These are phyloP conservation scores for Nothophaeocryptopus gaeumannii DNA, from an alignment of 2,329 filamentous ascomycete species.

Conservation along the genomic window DNA sequence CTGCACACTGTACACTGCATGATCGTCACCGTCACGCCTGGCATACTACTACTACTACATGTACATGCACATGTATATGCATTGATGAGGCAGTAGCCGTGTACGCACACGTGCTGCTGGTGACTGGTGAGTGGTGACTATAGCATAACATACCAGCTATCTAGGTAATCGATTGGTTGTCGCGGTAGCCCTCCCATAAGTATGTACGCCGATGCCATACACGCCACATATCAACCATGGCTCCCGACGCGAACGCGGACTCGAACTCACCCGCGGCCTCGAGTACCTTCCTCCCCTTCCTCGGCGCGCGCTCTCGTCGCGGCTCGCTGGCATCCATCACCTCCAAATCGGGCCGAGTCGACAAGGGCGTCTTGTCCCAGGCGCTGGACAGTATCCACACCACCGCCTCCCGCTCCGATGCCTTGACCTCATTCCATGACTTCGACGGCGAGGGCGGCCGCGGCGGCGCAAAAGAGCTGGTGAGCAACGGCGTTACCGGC, in stretches of 20 bases:
- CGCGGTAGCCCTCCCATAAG: too few relatives aligned
- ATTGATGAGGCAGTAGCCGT: too few relatives aligned
- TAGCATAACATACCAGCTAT: too few relatives aligned
- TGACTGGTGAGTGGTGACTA: too few relatives aligned
- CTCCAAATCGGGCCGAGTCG: slow-evolving; percentile 42
- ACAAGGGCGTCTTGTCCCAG: slow-evolving; percentile 72
- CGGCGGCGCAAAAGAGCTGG: slow-evolving; percentile 36
- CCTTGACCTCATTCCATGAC: slow-evolving; percentile 90
- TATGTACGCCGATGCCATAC: background rate
- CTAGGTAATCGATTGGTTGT: too few relatives aligned
- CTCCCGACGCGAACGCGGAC: slow-evolving; percentile 22
- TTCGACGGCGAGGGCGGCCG: slow-evolving; percentile 68
- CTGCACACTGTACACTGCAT: too few relatives aligned
- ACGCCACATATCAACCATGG: slow-evolving; percentile 17
- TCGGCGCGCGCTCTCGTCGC: slow-evolving; percentile 35
- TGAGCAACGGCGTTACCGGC: slow-evolving; percentile 62
- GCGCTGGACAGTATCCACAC: slow-evolving; percentile 85
- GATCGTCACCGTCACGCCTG: too few relatives aligned
- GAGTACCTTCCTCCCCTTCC: slow-evolving; percentile 30
- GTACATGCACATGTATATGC: too few relatives aligned
- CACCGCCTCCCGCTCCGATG: slow-evolving; percentile 78
- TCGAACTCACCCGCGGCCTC: slow-evolving; percentile 28
- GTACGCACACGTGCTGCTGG: too few relatives aligned
- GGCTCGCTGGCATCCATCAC: slow-evolving; percentile 40
- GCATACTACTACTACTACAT: too few relatives aligned